Base-by-base conservation (phyloP, 306 rosid genomes). In the Alnus glutinosa region DNA sequence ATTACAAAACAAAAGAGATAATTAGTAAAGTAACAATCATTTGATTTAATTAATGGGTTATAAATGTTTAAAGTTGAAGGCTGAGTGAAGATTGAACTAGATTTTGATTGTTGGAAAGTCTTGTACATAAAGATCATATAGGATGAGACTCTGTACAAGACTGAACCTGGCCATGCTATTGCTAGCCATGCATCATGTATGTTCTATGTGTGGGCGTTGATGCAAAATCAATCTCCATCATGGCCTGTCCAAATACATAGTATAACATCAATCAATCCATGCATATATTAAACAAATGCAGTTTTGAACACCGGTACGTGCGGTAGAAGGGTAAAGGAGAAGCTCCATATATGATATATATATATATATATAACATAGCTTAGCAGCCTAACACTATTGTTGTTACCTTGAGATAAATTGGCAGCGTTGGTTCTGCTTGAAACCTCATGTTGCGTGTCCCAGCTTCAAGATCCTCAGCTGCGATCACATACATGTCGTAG, bases 391-490 rank as follows among this genome's bases (percentile, higher is more conserved):
- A 23, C 28, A 23, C 28, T 23, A 23, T 23, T 23, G 79, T 73
- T 81, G 70, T 77, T 90, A 96, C 99, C 99, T 93, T 91, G 70
- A 96, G 94, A 80, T 82, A 85, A 71, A 96, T 85, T 0, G 99
- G 98, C 79, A 93, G 69, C 55, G 99, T 93, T 19, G 99, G 97
- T 73, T 93, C 98, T 1, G 90, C 81, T 81, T 88, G 93, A 81
- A 93, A 86, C 82, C 81, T 93, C 32, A 83, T 78, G 76, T 78
- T 90, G 39, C 71, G 79, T 5, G 23, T 78, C 42, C 97, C 99
- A 75, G 97, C 87, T 93, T 96, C 96, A 74, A 90, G 85, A 86
- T 96, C 98, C 77, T 96, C 99, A 1, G 96, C 99, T 93, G 94
- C 92, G 89, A 83, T 77, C 12, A 78, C n/a, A 71, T 80, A 23